Evolutionary conservation across 257 asterid genomes (phyloP).

Genomic region (Plantago elongata): DNA sequence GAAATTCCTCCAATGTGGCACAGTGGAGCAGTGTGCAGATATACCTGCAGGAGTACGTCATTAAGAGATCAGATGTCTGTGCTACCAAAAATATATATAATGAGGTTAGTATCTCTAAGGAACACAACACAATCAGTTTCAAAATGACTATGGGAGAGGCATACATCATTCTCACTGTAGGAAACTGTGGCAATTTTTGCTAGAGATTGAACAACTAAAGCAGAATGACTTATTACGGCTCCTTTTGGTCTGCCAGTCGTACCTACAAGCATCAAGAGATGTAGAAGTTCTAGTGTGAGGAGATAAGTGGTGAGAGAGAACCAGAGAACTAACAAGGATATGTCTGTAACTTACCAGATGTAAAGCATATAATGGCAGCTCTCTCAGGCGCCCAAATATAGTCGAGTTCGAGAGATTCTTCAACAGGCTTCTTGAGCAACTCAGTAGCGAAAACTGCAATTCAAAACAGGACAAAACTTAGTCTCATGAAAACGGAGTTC

Average conservation of each 20-base stretch:
- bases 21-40: conserved; percentile 77
- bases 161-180: conserved; percentile 75
- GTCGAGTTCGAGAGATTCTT: conserved; percentile 26
- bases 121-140: neutral
- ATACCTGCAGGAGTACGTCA: conserved; percentile 39
- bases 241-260: conserved; percentile 95
- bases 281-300: neutral
- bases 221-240: conserved; percentile 65
- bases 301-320: neutral
- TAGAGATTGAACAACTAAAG: conserved; percentile 75
- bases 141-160: conserved; percentile 18
- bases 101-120: too few relatives aligned
- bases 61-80: neutral
- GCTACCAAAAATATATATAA: too few relatives aligned
- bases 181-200: conserved; percentile 79
- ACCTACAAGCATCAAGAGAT: conserved; percentile 38
- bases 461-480: conserved; percentile 7
- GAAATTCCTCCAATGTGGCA: conserved; percentile 98
- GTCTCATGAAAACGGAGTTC: neutral
- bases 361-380: conserved; percentile 75
- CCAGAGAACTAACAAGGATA: neutral
- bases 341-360: conserved; percentile 43
- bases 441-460: conserved; percentile 52
- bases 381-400: conserved; percentile 65
- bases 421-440: conserved; percentile 30